Percentiles rank a stretch among this genome's conserved stretches.
phyloP scores from a whole-genome alignment of 495 filamentous ascomycete species.

The Podospora anserina region DNA sequence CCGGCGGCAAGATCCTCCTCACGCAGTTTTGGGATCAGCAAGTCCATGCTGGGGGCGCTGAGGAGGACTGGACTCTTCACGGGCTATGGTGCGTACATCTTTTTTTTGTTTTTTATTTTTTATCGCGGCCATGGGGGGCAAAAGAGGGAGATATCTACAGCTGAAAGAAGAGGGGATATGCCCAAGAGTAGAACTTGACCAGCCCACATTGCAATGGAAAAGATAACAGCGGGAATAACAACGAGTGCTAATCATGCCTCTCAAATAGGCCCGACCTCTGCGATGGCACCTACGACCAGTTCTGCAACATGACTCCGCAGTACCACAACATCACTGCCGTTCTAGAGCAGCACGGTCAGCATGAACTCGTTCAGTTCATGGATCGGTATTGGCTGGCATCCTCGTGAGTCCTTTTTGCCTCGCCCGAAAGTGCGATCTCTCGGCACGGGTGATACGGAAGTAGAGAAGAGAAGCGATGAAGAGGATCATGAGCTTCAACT shows the following conservation, averaged over 20 bases:
- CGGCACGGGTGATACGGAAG: neutral
- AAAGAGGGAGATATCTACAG: neutral
- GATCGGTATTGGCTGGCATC: slow-evolving; percentile 68
- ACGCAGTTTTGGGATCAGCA: slow-evolving; percentile 87
- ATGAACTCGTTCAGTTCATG: slow-evolving; percentile 68
- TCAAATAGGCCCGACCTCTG: slow-evolving; percentile 72
- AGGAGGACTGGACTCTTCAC: slow-evolving; percentile 81
- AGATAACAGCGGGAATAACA: neutral
- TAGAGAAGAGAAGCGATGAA: neutral
- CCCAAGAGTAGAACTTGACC: neutral
- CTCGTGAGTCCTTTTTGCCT: slow-evolving; percentile 31
- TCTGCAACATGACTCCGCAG: slow-evolving; percentile 62
- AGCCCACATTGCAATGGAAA: neutral
- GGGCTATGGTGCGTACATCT: slow-evolving; percentile 61
- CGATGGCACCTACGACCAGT: slow-evolving; percentile 73
- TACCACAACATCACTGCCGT: slow-evolving; percentile 72
- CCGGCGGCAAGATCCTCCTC: slow-evolving; percentile 72
- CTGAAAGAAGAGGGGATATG: neutral
- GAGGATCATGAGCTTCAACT: neutral
- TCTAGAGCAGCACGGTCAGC: slow-evolving; percentile 58
- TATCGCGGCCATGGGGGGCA: neutral
- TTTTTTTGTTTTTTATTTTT: no score
- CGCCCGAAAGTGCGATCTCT: neutral
- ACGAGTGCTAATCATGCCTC: neutral
- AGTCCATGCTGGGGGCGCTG: slow-evolving; percentile 63